phyloP scores from a whole-genome alignment of 2,329 filamentous ascomycete genomes.

The Catunica adiposa region DNA sequence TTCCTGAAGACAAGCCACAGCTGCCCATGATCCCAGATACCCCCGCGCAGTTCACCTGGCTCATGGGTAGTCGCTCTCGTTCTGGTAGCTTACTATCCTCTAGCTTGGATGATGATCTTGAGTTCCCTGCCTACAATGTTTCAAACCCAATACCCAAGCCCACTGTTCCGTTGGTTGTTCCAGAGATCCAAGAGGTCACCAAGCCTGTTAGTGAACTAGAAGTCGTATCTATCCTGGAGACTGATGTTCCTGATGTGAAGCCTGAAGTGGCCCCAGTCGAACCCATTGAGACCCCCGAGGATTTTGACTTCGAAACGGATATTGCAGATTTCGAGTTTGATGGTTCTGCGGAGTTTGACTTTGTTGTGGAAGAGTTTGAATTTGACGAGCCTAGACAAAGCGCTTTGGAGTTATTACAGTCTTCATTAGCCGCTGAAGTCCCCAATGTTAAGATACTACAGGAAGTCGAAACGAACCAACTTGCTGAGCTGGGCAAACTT shows the following conservation, averaged over 20 bases:
- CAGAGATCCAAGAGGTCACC: not conserved
- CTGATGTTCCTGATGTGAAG: not conserved
- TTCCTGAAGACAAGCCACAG: no score
- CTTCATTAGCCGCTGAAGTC: not conserved
- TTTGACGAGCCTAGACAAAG: not conserved
- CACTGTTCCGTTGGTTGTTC: not conserved
- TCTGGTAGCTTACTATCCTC: no score
- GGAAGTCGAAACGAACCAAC: no score
- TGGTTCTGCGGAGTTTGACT: not conserved
- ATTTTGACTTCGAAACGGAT: not conserved
- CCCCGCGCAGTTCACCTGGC: no score
- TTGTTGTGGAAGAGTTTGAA: constrained; percentile 1
- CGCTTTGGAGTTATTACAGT: not conserved
- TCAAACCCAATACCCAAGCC: no score
- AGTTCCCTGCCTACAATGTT: no score
- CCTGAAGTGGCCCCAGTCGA: not conserved
- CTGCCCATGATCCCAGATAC: no score
- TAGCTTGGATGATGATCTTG: no score
- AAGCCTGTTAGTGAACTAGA: not conserved
- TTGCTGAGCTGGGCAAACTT: no score
- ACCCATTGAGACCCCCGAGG: not conserved
- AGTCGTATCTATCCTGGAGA: not conserved
- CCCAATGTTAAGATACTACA: not conserved
- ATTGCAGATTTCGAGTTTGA: constrained; percentile 1
- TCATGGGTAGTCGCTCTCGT: no score